Evolutionary conservation across 192 early-diverging fungal species (phyloP).

Genomic region (Neocallimastix lanati): DNA sequence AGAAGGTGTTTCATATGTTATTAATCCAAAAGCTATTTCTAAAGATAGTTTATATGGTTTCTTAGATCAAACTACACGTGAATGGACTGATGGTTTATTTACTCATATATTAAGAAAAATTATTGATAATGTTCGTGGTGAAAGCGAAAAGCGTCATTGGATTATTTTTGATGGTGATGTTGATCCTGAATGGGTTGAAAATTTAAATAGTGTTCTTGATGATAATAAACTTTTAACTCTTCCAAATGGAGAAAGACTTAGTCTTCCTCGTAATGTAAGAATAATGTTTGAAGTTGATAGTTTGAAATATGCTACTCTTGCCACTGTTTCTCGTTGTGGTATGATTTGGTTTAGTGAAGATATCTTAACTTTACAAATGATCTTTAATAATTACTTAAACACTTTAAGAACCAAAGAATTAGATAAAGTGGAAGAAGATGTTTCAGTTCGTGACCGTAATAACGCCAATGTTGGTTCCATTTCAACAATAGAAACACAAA

Average conservation of each 20-base stretch:
- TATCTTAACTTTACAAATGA: constrained; percentile 62
- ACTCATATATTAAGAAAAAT: constrained; percentile 94
- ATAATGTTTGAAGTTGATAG: constrained; percentile 99
- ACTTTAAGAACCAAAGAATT: constrained; percentile 51
- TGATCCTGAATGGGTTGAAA: constrained; percentile 99
- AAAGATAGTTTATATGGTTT: constrained; percentile 95
- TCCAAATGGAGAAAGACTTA: constrained; percentile 95
- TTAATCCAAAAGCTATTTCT: constrained; percentile 94
- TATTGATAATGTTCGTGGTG: constrained; percentile 93
- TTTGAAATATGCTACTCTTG: constrained; percentile 91
- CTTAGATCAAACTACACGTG: constrained; percentile 90
- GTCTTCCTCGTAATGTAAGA: constrained; percentile 83
- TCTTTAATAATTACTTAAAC: constrained; percentile 64
- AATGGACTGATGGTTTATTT: constrained; percentile 98
- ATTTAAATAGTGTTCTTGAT: constrained; percentile 88
- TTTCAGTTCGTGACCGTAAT: not conserved
- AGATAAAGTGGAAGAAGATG: constrained; percentile 64
- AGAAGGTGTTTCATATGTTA: constrained; percentile 82
- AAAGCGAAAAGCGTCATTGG: constrained; percentile 87
- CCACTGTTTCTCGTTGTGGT: constrained; percentile 96
- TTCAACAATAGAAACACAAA: constrained; percentile 33
- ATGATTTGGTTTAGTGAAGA: constrained; percentile 99
- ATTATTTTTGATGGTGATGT: constrained; percentile 99
- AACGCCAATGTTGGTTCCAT: not conserved
- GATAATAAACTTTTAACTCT: constrained; percentile 94